phyloP scores from a whole-genome alignment of 306 rosid genomes.

The Cicer judaicum region DNA sequence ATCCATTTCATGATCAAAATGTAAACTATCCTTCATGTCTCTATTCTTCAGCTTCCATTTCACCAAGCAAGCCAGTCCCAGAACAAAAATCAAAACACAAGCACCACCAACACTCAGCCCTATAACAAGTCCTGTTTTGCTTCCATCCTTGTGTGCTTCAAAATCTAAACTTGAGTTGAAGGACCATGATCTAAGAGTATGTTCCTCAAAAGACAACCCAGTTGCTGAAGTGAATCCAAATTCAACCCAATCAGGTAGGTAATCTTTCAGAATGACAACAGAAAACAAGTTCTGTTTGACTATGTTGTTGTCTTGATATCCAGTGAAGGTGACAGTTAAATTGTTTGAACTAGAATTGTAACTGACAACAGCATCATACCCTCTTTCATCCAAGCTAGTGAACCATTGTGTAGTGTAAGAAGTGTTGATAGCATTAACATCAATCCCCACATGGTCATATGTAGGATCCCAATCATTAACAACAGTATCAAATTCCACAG shows the following conservation, averaged over 20 bases:
- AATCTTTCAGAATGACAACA: conserved; percentile 29
- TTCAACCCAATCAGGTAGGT: conserved; percentile 46
- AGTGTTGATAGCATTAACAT: conserved; percentile 14
- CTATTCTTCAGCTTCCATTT: conserved; percentile 14
- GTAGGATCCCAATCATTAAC: conserved; percentile 40
- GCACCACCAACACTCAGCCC: conserved; percentile 43
- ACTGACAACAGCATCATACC: conserved; percentile 28
- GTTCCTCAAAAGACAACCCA: conserved; percentile 28
- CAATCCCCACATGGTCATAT: conserved; percentile 43
- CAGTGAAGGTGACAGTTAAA: conserved; percentile 35
- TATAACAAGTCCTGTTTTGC: conserved; percentile 1
- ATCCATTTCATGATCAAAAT: conserved; percentile 36
- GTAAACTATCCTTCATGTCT: background rate
- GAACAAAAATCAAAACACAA: conserved; percentile 14
- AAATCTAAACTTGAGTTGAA: conserved; percentile 43
- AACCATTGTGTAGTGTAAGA: conserved; percentile 29
- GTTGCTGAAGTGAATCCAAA: conserved; percentile 54
- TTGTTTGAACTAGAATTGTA: conserved; percentile 37
- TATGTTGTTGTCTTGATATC: conserved; percentile 30
- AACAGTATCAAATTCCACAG: conserved; percentile 59
- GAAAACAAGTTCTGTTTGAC: background rate
- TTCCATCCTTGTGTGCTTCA: background rate
- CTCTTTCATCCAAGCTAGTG: conserved; percentile 39
- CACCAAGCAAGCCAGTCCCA: conserved; percentile 23
- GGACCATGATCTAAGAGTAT: conserved; percentile 53